Percentiles rank a stretch among this genome's conserved stretches.
Evolutionary conservation across 2,329 filamentous ascomycete genomes (phyloP).

Genomic region (Xylariaceae sp.): DNA sequence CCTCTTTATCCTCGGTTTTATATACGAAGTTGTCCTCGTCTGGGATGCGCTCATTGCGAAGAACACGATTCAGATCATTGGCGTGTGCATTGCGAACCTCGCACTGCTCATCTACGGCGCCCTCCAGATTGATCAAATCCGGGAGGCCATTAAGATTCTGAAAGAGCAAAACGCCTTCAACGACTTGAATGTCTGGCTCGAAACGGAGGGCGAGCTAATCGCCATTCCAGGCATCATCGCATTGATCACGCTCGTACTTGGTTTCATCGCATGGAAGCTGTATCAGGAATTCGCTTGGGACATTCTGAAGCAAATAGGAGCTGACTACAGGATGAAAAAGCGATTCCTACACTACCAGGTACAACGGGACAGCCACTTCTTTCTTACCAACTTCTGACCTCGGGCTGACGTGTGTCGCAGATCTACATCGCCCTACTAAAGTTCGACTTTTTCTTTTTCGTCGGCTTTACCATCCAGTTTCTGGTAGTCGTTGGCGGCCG

Average conservation of each 20-base stretch:
- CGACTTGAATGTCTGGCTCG: slow-evolving; percentile 54
- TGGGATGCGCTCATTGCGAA: slow-evolving; percentile 92
- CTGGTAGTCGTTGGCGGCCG: slow-evolving; percentile 77
- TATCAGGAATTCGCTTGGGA: slow-evolving; percentile 99
- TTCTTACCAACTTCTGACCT: neutral
- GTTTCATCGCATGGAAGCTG: slow-evolving; percentile 82
- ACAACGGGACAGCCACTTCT: slow-evolving; percentile 26
- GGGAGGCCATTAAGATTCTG: slow-evolving; percentile 61
- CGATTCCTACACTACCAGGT: slow-evolving; percentile 96
- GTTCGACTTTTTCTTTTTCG: slow-evolving; percentile 99
- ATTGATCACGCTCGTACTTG: slow-evolving; percentile 66
- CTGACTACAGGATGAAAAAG: slow-evolving; percentile 93
- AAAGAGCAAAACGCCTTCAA: slow-evolving; percentile 40
- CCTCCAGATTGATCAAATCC: slow-evolving; percentile 88
- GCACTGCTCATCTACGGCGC: slow-evolving; percentile 88
- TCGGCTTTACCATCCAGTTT: slow-evolving; percentile 97
- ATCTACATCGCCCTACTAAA: slow-evolving; percentile 97
- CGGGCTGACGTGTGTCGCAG: slow-evolving; percentile 41
- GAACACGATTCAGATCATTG: slow-evolving; percentile 98
- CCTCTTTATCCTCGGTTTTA: slow-evolving; percentile 93
- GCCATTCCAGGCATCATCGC: slow-evolving; percentile 82
- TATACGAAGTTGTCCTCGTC: slow-evolving; percentile 84
- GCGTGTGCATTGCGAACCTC: slow-evolving; percentile 85
- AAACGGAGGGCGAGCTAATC: slow-evolving; percentile 70
- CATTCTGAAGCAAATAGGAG: slow-evolving; percentile 98